Conservation (phyloP, 164 flowering plant species). For the Liriodendron chinense region DNA sequence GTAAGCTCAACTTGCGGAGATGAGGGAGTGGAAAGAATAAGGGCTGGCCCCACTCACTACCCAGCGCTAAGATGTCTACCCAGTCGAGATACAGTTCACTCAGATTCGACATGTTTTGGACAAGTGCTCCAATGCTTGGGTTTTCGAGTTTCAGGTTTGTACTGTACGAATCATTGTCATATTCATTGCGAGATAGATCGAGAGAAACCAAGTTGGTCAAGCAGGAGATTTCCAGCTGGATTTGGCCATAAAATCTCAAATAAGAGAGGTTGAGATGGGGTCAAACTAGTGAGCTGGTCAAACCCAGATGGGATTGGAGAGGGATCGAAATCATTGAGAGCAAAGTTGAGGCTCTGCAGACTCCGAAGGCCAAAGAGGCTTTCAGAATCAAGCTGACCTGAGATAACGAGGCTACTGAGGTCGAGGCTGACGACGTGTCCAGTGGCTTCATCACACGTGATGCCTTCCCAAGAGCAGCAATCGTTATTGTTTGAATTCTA, state of each 20-base stretch:
- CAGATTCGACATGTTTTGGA: conserved; percentile 22
- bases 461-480: conserved; percentile 1
- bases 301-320: not conserved
- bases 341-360: not conserved
- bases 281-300: not conserved
- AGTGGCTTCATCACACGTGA: not conserved
- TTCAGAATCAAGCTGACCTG: not conserved
- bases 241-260: not conserved
- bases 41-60: conserved; percentile 29
- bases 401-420: not conserved
- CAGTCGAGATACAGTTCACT: conserved; percentile 30
- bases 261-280: not conserved
- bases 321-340: not conserved
- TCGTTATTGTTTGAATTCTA: not conserved
- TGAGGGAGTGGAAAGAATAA: conserved; percentile 26
- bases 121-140: conserved; percentile 14
- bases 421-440: not conserved
- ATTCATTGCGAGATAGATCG: conserved; percentile 19
- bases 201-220: conserved; percentile 21
- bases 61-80: conserved; percentile 27
- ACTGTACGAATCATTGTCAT: not conserved
- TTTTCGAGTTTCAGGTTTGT: conserved; percentile 20
- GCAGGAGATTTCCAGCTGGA: not conserved
- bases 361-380: not conserved
- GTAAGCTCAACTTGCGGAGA: conserved; percentile 27